Evolutionary conservation across 1,284 basidiomycete species (phyloP).

Genomic region (Trichosporon faecale): DNA sequence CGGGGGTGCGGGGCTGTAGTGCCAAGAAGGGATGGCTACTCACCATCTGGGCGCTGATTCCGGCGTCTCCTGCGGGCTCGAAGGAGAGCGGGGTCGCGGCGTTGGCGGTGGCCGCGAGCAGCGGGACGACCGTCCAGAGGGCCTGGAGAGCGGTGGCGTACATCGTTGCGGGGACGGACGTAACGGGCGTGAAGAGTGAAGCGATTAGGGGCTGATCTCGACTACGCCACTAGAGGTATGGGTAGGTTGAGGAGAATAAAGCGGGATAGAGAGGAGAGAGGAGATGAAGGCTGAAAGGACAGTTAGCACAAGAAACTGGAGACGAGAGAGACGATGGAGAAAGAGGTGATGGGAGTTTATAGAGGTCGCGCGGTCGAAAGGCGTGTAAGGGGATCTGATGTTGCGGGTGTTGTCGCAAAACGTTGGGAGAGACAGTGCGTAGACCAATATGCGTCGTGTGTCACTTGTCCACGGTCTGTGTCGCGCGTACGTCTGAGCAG

Average conservation of each 20-base stretch:
- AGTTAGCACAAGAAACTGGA: not conserved
- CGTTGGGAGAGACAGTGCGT: not conserved
- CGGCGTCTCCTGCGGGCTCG: slow-evolving; percentile 43
- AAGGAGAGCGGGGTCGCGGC: slow-evolving; percentile 38
- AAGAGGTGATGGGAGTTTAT: not conserved
- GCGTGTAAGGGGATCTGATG: not conserved
- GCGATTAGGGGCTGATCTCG: not conserved
- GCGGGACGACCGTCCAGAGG: slow-evolving; percentile 19
- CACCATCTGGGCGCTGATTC: slow-evolving; percentile 52
- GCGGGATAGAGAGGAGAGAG: slow-evolving; percentile 2
- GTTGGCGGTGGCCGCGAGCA: slow-evolving; percentile 17
- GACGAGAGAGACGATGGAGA: not conserved
- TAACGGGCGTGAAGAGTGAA: not conserved
- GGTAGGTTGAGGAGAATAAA: not conserved
- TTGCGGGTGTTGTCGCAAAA: not conserved
- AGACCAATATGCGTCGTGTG: not conserved
- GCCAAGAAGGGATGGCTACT: slow-evolving; percentile 19
- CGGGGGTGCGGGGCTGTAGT: not conserved
- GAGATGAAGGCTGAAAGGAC: not conserved
- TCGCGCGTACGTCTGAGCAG: not conserved
- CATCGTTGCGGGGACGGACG: not conserved
- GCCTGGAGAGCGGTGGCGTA: slow-evolving; percentile 9
- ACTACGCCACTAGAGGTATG: not conserved
- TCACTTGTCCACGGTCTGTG: not conserved
- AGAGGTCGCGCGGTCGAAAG: not conserved